phyloP scores from a whole-genome alignment of 345 rosid species.

The thale cress (Arabidopsis thaliana) region TAIR10.1 NC_003070.9:25088501-25089000 shows the following conservation, averaged over 20 bases:
- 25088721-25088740: slow-evolving; percentile 62
- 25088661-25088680: slow-evolving; percentile 4
- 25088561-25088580: slow-evolving; percentile 59
- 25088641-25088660: background rate
- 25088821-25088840: slow-evolving; percentile 17
- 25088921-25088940: slow-evolving; percentile 93
- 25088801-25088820: slow-evolving; percentile 57
- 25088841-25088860: background rate
- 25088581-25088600: slow-evolving; percentile 71
- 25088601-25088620: slow-evolving; percentile 55
- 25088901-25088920: slow-evolving; percentile 94
- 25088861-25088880: slow-evolving; percentile 26
- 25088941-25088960: slow-evolving; percentile 61
- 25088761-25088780: slow-evolving; percentile 71
- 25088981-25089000: slow-evolving; percentile 95
- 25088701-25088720: slow-evolving; percentile 42
- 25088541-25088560: slow-evolving; percentile 46
- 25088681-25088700: slow-evolving; percentile 51
- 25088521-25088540: slow-evolving; percentile 52
- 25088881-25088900: slow-evolving; percentile 65
- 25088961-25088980: slow-evolving; percentile 71
- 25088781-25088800: slow-evolving; percentile 88
- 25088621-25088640: slow-evolving; percentile 20
- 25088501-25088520: slow-evolving; percentile 44
- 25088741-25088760: slow-evolving; percentile 57